A percentile compares a stretch with the other conserved stretches of the same genome.
These are phyloP conservation scores for Ceratocystis cacaofunesta DNA, from an alignment of 2,329 filamentous ascomycete species.

Conservation along the genomic window DNA sequence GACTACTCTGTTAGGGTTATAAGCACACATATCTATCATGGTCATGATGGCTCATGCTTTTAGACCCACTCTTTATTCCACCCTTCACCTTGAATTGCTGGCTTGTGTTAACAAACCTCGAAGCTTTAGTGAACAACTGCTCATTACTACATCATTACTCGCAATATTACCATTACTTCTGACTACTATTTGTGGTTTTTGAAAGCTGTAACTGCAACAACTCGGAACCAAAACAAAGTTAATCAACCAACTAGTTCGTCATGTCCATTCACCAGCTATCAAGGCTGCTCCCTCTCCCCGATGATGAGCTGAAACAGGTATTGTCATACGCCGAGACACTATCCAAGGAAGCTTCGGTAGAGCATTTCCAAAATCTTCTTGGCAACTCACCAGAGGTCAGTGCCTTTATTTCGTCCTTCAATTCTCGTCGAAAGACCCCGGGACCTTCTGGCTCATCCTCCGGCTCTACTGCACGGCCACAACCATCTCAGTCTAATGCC, in stretches of 20 bases:
- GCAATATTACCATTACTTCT: not conserved
- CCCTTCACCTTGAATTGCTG: not conserved
- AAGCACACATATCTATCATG: not conserved
- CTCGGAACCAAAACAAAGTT: not conserved
- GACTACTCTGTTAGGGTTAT: not conserved
- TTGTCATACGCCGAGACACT: slow-evolving; percentile 68
- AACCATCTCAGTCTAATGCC: not conserved
- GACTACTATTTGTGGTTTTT: not conserved
- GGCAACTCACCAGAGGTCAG: slow-evolving; percentile 67
- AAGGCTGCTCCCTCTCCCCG: slow-evolving; percentile 67
- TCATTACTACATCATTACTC: not conserved
- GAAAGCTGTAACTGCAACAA: not conserved
- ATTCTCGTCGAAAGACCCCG: slow-evolving; percentile 43
- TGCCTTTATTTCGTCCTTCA: slow-evolving; percentile 71
- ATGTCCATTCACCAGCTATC: slow-evolving; percentile 56
- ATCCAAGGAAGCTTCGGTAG: slow-evolving; percentile 60
- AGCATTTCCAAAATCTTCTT: slow-evolving; percentile 76
- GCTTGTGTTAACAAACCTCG: not conserved
- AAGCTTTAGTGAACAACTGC: not conserved
- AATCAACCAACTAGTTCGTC: not conserved
- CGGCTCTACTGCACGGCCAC: slow-evolving; percentile 5
- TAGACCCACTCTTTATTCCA: not conserved
- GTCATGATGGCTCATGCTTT: slow-evolving; percentile 13
- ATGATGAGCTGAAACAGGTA: slow-evolving; percentile 70
- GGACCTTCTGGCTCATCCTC: slow-evolving; percentile 20